phyloP scores from a whole-genome alignment of 768 basidiomycete species.

The Amanita phalloides region DNA sequence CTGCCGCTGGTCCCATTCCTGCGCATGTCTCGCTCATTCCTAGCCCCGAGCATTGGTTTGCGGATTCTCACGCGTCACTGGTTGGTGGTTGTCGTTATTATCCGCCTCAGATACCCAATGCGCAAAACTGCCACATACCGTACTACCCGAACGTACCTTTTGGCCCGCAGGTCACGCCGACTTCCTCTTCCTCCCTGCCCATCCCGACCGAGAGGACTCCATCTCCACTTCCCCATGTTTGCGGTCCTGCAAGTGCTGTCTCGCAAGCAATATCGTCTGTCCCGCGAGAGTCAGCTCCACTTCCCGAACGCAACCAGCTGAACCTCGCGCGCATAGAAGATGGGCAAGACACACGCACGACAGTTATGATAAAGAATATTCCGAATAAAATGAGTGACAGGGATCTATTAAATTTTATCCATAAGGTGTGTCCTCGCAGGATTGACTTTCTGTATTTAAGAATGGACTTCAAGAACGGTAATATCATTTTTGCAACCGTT shows the following conservation, averaged over 20 bases:
- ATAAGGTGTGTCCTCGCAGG: constrained; percentile 58
- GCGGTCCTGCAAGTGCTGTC: neutral
- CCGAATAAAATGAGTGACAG: constrained; percentile 85
- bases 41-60: constrained; percentile 10
- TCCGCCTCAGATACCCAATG: constrained; percentile 5
- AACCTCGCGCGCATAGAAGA: constrained; percentile 65
- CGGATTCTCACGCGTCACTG: neutral
- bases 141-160: constrained; percentile 1
- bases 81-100: constrained; percentile 5
- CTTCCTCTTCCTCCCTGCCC: neutral
- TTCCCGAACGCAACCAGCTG: constrained; percentile 33
- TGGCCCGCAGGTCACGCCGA: neutral
- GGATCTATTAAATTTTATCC: constrained; percentile 59
- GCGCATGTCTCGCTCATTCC: constrained; percentile 5
- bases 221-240: neutral
- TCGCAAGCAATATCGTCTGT: constrained; percentile 14
- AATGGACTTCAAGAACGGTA: constrained; percentile 80
- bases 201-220: constrained; percentile 4
- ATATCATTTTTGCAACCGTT: constrained; percentile 10
- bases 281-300: constrained; percentile 13
- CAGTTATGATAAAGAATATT: constrained; percentile 88
- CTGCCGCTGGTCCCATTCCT: neutral
- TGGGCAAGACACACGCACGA: constrained; percentile 72
- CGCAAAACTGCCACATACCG: constrained; percentile 1
- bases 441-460: constrained; percentile 85